These are phyloP conservation scores for Glycine latifolia DNA, from an alignment of 306 rosid species.

Conservation along the genomic window DNA sequence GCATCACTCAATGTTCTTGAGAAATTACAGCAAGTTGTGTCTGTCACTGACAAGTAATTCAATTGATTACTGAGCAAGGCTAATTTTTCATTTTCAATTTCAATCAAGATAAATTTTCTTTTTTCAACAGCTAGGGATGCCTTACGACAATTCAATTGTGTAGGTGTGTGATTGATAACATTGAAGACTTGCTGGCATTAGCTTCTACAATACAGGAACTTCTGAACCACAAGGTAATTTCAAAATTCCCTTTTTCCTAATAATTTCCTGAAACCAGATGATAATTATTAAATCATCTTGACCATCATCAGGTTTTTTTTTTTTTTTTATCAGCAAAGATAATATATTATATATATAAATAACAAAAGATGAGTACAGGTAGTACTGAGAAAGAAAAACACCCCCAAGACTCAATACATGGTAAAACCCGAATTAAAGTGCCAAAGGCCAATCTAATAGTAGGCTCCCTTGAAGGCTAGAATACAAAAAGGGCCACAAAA, in stretches of 20 bases:
- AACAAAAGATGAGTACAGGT: no score
- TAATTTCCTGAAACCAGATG: slow-evolving; percentile 21
- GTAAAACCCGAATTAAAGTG: no score
- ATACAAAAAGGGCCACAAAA: no score
- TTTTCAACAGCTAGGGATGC: slow-evolving; percentile 44
- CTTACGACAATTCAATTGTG: slow-evolving; percentile 47
- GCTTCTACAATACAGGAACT: slow-evolving; percentile 75
- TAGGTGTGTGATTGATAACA: slow-evolving; percentile 57
- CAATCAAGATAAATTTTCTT: slow-evolving; percentile 22
- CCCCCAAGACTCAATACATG: no score
- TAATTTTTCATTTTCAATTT: slow-evolving; percentile 44
- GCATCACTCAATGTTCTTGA: slow-evolving; percentile 76
- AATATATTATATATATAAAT: no score
- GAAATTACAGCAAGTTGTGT: slow-evolving; percentile 65
- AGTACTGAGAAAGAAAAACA: no score
- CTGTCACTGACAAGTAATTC: slow-evolving; percentile 64
- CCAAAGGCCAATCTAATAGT: no score
- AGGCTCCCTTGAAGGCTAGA: no score
- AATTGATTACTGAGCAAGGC: slow-evolving; percentile 30
- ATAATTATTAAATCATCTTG: slow-evolving; percentile 12
- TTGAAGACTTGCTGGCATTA: slow-evolving; percentile 58
- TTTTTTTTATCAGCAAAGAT: no score
- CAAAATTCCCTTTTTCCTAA: slow-evolving; percentile 35
- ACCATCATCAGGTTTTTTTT: slow-evolving; percentile 13
- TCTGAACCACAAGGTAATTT: slow-evolving; percentile 68